Conservation (phyloP, 305 asterid genomes). For the Stenogyne calaminthoides region DNA sequence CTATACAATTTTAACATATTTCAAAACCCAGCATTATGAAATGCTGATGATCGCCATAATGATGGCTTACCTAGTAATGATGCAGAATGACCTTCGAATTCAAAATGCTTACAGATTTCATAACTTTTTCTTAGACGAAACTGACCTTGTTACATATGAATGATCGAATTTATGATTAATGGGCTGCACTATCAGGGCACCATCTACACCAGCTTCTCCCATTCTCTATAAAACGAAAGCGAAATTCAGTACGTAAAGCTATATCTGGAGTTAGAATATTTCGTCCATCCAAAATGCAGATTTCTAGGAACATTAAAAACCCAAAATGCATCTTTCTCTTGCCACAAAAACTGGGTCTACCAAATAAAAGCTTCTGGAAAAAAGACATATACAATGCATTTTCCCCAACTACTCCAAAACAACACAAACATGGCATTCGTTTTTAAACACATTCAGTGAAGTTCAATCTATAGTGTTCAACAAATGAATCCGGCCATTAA, state of each 20-base stretch:
- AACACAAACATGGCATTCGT: not conserved
- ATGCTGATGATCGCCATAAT: not conserved
- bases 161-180: slow-evolving; percentile 88
- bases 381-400: too few species aligned
- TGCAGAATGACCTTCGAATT: not conserved
- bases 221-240: slow-evolving; percentile 48
- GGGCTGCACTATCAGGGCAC: slow-evolving; percentile 94
- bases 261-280: not conserved
- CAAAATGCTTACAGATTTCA: not conserved
- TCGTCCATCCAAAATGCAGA: too few species aligned
- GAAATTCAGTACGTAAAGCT: not conserved
- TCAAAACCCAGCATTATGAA: not conserved
- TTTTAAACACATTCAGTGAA: not conserved
- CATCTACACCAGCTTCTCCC: slow-evolving; percentile 86
- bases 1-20: not conserved
- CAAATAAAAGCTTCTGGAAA: not conserved
- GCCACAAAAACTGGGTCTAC: not conserved
- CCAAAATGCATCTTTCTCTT: not conserved
- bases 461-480: not conserved
- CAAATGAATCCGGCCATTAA: not conserved
- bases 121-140: slow-evolving; percentile 13
- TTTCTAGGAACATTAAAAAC: too few species aligned
- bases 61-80: not conserved
- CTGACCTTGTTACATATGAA: slow-evolving; percentile 88
- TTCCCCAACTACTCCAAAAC: not conserved